Evolutionary conservation across 371 early-diverging fungal species (phyloP), one percentile per base, ranked within the genome.

Genomic region (Apophysomyces ossiformis): DNA sequence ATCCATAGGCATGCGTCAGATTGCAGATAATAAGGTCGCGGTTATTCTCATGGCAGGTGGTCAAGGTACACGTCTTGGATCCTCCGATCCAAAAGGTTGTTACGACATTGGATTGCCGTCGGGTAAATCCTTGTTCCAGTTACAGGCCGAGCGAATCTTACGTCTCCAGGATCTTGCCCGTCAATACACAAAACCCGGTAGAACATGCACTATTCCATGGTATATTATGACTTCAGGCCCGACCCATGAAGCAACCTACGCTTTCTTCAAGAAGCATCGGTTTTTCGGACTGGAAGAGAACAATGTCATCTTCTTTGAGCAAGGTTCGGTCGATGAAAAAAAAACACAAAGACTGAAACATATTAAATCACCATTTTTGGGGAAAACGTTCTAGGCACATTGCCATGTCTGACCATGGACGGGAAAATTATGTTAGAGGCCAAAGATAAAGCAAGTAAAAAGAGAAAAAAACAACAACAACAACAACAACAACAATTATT

Each of bases 191-290:
- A 71, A 68, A 47, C 70, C 78, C 57, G 59, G 63, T 67, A 58
- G 37, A 64, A 63, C 77, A n/a, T 81, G 87, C 37, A 79, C 89
- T 45, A 92, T 96, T 64, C 96, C 95, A 57, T 96, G 95, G 95
- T 94, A 94, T 71, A 91, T 97, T 72, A 97, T 97, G 97, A 94
- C 95, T 58, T 95, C 95, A 26, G 96, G 93, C 8, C 96, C 97
- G 16, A 97, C 97, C n/a, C 86, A 90, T 64, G 82, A 64, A 5
- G 90, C 92, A 21, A 97, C 96, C 43, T 86, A 85, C 56, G 65
- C 76, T 12, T 93, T 86, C 75, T 97, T 97, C 81, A 84, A 85
- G 69, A 72, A 85, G 37, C 63, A 93, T 81, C 73, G 82, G 68
- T 95, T 79, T 81, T 97, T 95, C 82, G 96, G 97, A 36, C 78